phyloP scores from a whole-genome alignment of 768 basidiomycete genomes.

The Saitozyma podzolica region DNA sequence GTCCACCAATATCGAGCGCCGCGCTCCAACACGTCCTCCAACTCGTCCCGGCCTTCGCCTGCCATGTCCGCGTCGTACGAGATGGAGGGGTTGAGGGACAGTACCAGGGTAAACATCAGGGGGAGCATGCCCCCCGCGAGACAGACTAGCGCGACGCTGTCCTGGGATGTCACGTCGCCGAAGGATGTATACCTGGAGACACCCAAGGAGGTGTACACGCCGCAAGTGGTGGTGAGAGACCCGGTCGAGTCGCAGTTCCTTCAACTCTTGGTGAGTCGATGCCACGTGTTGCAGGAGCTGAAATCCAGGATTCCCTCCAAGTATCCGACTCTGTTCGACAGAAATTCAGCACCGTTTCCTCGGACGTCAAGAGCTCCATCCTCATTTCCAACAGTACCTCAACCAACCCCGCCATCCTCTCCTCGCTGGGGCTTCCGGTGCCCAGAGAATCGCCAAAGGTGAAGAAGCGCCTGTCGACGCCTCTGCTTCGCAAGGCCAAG shows the following conservation, averaged over 20 bases:
- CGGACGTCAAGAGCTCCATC: slow-evolving; percentile 40
- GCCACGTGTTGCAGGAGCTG: not conserved
- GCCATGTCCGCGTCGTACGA: too few species aligned
- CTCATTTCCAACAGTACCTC: slow-evolving; percentile 20
- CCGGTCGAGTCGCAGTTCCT: slow-evolving; percentile 35
- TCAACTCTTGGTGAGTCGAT: slow-evolving; percentile 31
- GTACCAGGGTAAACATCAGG: not conserved
- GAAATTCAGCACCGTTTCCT: slow-evolving; percentile 41
- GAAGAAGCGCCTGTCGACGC: slow-evolving; percentile 38
- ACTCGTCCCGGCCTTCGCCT: too few species aligned
- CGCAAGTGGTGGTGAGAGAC: slow-evolving; percentile 9
- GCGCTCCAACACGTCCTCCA: too few species aligned
- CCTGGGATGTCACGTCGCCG: slow-evolving; percentile 22
- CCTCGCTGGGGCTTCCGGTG: slow-evolving; percentile 38
- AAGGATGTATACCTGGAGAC: slow-evolving; percentile 22
- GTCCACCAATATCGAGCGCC: too few species aligned
- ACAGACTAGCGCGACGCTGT: slow-evolving; percentile 23
- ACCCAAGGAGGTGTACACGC: slow-evolving; percentile 11
- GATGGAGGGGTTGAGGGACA: too few species aligned
- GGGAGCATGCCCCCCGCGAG: not conserved
- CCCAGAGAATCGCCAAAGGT: slow-evolving; percentile 33
- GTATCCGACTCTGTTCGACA: slow-evolving; percentile 42
- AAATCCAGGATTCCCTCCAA: slow-evolving; percentile 45
- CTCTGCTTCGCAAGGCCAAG: slow-evolving; percentile 39
- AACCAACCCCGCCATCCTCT: slow-evolving; percentile 38